These are phyloP conservation scores for Syncephalis plumigaleata DNA, from an alignment of 371 early-diverging fungal species.

Conservation along the genomic window DNA sequence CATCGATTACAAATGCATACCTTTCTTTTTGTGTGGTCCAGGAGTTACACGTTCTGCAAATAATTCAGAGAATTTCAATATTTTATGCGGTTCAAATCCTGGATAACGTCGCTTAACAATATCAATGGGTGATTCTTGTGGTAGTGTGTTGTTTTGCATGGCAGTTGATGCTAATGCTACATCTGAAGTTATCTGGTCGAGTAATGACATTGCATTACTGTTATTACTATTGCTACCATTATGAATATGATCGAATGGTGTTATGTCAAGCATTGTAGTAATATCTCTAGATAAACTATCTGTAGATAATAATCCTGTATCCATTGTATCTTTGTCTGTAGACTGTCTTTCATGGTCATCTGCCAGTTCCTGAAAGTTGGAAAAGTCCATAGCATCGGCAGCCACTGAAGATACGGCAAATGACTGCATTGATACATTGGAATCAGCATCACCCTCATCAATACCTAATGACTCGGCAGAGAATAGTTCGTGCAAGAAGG, in stretches of 20 bases:
- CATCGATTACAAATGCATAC: background rate
- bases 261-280: slow-evolving; percentile 10
- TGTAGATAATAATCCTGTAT: too few species aligned
- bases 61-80: slow-evolving; percentile 47
- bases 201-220: slow-evolving; percentile 6
- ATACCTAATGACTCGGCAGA: slow-evolving; percentile 34
- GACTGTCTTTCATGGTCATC: slow-evolving; percentile 10
- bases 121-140: slow-evolving; percentile 14
- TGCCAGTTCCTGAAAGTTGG: slow-evolving; percentile 60
- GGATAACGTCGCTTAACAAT: slow-evolving; percentile 34
- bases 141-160: background rate
- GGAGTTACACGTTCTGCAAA: slow-evolving; percentile 19
- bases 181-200: slow-evolving; percentile 1
- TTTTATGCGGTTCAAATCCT: slow-evolving; percentile 35
- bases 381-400: slow-evolving; percentile 64
- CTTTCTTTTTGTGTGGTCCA: background rate
- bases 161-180: slow-evolving; percentile 2
- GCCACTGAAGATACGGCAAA: slow-evolving; percentile 21
- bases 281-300: background rate
- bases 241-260: slow-evolving; percentile 5
- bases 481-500: slow-evolving; percentile 24
- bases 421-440: slow-evolving; percentile 12
- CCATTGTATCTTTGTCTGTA: background rate
- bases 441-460: slow-evolving; percentile 21
- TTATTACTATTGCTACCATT: slow-evolving; percentile 8